Base-by-base conservation (phyloP, 495 filamentous ascomycete species). In the Niebla homalea region DNA sequence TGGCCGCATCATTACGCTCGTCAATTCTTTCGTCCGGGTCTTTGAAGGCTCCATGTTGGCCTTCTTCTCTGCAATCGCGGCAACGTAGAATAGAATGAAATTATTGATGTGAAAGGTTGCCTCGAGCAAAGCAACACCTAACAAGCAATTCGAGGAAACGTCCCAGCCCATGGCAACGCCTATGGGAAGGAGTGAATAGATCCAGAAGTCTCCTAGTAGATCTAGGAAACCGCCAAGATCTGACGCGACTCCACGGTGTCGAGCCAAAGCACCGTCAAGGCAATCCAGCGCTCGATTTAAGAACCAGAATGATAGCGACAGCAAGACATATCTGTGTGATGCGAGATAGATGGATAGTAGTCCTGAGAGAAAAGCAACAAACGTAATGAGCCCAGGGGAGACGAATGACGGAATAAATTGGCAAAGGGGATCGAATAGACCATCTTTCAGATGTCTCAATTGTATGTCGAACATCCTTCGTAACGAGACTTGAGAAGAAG, bases 1-100 rank as follows among this genome's bases (percentile, higher is more conserved):
- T n/a, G 64, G 64, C 38, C 52, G 46, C 63, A 65, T 64, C 26
- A 52, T 48, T 1, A 66, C 49, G 43, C 63, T 66, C 0, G 64
- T 66, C 49, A 64, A 48, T 50, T 70, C 66, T 41, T 60, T 60
- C 39, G 51, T 55, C 26, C 51, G 53, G 21, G 36, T 43, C 26
- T 50, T 62, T n/a, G 41, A 45, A 23, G 25, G 36, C 16, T 29
- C 22, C 8, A 37, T 38, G 23, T 43, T 55, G 42, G 14, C 25
- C 39, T 25, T 48, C 37, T 62, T 65, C 47, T 60, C 62, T 0
- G 53, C 42, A 10, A 64, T 25, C 10, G 61, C 61, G 16, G 59
- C 61, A 32, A 60, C 22, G 39, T 64, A 67, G 46, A 67, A 67
- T 23, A 67, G 47, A 5, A 67, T 58, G 54, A 67, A 67, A 45